A percentile compares a stretch with the other conserved stretches of the same genome.
phyloP scores from a whole-genome alignment of 495 filamentous ascomycete genomes.

The Sabuloglossum arenarium region DNA sequence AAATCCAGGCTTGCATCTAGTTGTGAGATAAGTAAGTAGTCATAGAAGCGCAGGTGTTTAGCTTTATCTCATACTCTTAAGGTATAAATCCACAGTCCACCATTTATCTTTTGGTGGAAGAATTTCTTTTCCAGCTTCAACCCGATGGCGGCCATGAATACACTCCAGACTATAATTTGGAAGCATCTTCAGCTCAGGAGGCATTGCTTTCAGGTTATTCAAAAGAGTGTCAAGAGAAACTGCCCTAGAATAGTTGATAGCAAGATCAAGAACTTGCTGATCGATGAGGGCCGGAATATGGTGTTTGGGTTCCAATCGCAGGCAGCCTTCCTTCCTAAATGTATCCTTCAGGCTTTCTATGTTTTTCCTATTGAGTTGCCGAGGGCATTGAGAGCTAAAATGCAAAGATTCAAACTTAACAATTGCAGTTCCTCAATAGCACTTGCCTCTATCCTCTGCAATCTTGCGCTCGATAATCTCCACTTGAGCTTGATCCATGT shows the following conservation, averaged over 20 bases:
- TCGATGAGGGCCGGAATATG: neutral
- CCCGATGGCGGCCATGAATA: neutral
- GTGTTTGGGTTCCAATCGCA: neutral
- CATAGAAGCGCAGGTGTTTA: neutral
- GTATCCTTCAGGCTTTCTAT: neutral
- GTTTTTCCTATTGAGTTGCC: neutral
- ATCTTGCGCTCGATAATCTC: too few relatives aligned
- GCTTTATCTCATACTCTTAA: neutral
- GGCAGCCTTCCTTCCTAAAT: neutral
- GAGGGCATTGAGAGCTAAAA: too few relatives aligned
- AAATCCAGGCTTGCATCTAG: neutral
- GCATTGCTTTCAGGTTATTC: neutral
- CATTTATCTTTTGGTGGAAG: neutral
- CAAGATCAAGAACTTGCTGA: neutral
- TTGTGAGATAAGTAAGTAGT: neutral
- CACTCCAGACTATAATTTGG: neutral
- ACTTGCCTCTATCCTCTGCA: too few relatives aligned
- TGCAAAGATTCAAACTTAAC: too few relatives aligned
- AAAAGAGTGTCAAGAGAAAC: neutral
- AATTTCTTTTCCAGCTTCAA: neutral
- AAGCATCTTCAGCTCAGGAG: neutral
- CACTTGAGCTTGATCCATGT: too few relatives aligned
- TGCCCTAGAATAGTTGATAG: neutral
- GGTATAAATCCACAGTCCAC: neutral
- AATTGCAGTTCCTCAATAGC: too few relatives aligned